A percentile compares a stretch with the other conserved stretches of the same genome.
phyloP scores from a whole-genome alignment of 2,329 filamentous ascomycete genomes.

The Penicillium frequentans region DNA sequence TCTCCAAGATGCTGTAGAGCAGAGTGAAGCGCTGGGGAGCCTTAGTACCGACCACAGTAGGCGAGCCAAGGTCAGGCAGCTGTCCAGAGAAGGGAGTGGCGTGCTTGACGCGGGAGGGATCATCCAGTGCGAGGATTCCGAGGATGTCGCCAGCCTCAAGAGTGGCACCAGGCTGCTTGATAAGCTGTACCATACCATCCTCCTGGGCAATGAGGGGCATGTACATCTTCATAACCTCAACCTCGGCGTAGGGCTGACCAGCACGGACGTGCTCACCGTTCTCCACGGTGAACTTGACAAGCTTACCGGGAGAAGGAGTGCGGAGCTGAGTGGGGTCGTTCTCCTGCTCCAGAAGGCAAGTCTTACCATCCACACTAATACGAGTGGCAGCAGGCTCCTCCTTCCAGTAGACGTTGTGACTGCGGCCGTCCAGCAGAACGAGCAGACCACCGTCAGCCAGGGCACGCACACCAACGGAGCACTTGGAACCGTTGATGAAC shows the following conservation, averaged over 20 bases:
- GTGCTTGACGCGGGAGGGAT: slow-evolving; percentile 94
- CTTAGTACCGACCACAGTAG: slow-evolving; percentile 86
- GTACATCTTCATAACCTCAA: slow-evolving; percentile 99
- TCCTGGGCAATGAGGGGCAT: slow-evolving; percentile 96
- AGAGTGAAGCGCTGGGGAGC: slow-evolving; percentile 82
- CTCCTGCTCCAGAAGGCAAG: slow-evolving; percentile 95
- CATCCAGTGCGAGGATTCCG: slow-evolving; percentile 93
- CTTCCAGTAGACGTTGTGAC: slow-evolving; percentile 99
- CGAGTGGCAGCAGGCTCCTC: slow-evolving; percentile 96
- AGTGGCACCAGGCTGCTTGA: slow-evolving; percentile 98
- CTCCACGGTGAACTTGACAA: slow-evolving; percentile 96
- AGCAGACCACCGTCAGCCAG: slow-evolving; percentile 92
- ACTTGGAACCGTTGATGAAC: slow-evolving; percentile 98
- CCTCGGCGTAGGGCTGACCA: slow-evolving; percentile 90
- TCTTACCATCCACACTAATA: slow-evolving; percentile 96
- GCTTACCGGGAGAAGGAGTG: slow-evolving; percentile 91
- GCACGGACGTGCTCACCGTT: slow-evolving; percentile 91
- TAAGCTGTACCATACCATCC: slow-evolving; percentile 93
- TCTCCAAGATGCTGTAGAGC: slow-evolving; percentile 73
- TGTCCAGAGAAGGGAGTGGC: slow-evolving; percentile 91
- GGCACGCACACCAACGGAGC: slow-evolving; percentile 85
- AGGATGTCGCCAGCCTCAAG: slow-evolving; percentile 97
- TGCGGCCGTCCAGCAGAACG: slow-evolving; percentile 84
- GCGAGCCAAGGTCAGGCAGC: slow-evolving; percentile 80
- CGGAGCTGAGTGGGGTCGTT: slow-evolving; percentile 97